Percentiles rank a stretch among this genome's conserved stretches.
Conservation (phyloP, 768 basidiomycete species). For the Podaxis carcinomalis region DNA sequence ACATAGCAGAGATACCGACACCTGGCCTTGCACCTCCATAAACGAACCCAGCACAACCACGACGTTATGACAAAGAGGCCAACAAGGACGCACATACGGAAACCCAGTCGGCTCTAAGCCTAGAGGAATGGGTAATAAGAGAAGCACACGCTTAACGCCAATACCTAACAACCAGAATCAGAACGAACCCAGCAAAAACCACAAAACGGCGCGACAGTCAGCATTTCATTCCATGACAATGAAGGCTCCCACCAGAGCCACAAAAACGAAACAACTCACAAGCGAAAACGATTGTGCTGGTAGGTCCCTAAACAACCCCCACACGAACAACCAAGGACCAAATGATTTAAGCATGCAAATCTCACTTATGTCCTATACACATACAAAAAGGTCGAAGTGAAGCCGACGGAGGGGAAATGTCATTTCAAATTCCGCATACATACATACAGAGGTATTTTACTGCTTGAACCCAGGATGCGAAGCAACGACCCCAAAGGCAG, state of each 20-base stretch:
- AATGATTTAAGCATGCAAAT: too few relatives aligned
- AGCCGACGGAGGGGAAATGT: too few relatives aligned
- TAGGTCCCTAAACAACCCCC: conserved; percentile 67
- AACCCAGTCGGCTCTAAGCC: neutral
- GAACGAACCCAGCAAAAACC: neutral
- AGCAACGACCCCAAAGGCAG: conserved; percentile 43
- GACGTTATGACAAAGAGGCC: conserved; percentile 13
- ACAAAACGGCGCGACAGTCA: neutral
- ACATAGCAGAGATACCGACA: conserved; percentile 97
- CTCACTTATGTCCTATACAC: too few relatives aligned
- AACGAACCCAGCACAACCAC: conserved; percentile 33
- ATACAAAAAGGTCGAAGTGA: too few relatives aligned
- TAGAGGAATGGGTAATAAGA: conserved; percentile 9
- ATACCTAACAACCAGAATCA: conserved; percentile 47
- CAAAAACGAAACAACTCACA: conserved; percentile 50
- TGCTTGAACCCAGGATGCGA: conserved; percentile 34
- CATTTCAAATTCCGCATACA: too few relatives aligned
- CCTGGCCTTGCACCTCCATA: conserved; percentile 99
- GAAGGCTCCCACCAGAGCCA: neutral
- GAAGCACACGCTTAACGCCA: conserved; percentile 63
- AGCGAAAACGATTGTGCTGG: conserved; percentile 95
- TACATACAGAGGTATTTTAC: neutral
- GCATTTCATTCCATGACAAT: neutral
- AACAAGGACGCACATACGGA: neutral
- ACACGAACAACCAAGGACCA: too few relatives aligned